Base-by-base conservation (phyloP, 306 rosid genomes). In the Begonia masoniana region DNA sequence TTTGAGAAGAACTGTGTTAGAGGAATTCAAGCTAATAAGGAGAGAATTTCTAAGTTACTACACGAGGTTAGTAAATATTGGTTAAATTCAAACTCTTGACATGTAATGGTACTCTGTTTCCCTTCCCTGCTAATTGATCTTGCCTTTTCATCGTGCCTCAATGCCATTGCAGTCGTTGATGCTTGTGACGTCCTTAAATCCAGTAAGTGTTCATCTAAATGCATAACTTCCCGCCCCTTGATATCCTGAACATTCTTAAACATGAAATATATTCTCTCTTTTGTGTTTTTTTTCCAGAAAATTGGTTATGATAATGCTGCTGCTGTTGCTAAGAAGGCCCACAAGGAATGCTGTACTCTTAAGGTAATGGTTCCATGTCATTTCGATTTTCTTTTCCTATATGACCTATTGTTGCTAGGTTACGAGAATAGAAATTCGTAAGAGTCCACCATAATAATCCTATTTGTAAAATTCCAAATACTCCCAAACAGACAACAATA, bases 221-320 rank as follows among this genome's bases (percentile, higher is more conserved):
- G 26, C 50, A 64, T 58, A 5, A 7, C 14, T 15, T 12, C 13
- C 3, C 56, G 41, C 39, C 43, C 36, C 31, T 50, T 8, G 39
- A 10, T 9, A 41, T 45, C 47, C 41, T 6, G 12, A 4, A 2
- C 48, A 47, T 45, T 54, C 43, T 71, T 51, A 56, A 52, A 57
- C 39, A 31, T 61, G 51, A 41, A 41, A 60, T 59, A 10, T 62
- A 16, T 47, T 31, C 8, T 31, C 39, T 31, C n/a, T 31, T 31
- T 7, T 31, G 16, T 24, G 66, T 60, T 55, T 19, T 56, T 51
- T 17, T 57, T 74, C 52, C 89, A 92, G 99, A 87, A 92, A 92
- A 92, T 92, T 48, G 99, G 99, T 56, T 92, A 92, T 71, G 99
- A 92, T 69, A 92, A 92, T 57, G 96, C 96, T 42, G 99, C 95